Conservation (phyloP, 176 grass and related monocot species). For the Hordeum vulgare region DNA sequence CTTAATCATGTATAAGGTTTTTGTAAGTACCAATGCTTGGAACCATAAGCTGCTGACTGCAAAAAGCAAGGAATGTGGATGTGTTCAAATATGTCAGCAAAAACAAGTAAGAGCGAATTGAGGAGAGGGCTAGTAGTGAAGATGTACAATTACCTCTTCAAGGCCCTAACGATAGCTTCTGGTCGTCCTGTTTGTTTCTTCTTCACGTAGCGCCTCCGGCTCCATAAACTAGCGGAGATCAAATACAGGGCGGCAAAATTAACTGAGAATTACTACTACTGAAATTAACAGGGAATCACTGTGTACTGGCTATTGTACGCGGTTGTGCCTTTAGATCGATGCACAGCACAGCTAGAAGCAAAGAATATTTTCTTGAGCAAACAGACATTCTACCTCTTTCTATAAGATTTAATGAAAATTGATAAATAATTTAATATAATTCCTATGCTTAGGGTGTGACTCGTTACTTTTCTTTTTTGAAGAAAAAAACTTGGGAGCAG, state of each 20-base stretch:
- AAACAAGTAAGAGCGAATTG: not conserved
- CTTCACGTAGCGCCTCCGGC: not conserved
- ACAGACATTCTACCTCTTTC: not conserved
- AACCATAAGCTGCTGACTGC: not conserved
- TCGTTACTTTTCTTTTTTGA: too few species aligned
- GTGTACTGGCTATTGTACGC: not conserved
- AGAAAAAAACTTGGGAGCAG: too few species aligned
- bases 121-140: not conserved
- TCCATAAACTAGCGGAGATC: not conserved
- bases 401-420: too few species aligned
- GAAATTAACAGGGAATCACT: not conserved
- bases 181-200: not conserved
- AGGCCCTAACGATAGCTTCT: not conserved
- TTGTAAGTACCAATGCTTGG: not conserved
- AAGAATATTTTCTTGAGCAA: not conserved
- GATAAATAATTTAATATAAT: too few species aligned
- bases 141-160: not conserved
- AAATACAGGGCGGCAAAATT: not conserved
- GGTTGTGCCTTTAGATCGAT: not conserved
- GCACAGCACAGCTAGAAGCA: not conserved
- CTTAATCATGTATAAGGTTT: not conserved
- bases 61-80: not conserved
- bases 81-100: not conserved
- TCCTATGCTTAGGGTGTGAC: too few species aligned
- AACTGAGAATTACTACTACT: not conserved